phyloP scores from a whole-genome alignment of 2,329 filamentous ascomycete species.

The Lecanicillium sp. region DNA sequence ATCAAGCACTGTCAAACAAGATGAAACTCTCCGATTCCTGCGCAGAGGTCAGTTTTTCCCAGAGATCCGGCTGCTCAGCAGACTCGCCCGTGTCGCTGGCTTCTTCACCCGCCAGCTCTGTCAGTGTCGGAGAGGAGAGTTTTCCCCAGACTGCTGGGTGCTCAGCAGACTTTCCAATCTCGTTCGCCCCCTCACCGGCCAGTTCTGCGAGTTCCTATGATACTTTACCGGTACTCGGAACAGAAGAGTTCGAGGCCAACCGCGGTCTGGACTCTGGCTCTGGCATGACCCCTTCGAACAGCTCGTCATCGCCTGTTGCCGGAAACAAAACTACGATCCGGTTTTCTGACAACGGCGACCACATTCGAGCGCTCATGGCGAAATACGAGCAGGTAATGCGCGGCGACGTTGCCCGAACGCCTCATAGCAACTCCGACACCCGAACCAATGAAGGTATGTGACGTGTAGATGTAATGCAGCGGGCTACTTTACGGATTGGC shows the following conservation, averaged over 20 bases:
- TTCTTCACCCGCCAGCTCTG: too few relatives aligned
- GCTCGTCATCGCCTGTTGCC: not conserved
- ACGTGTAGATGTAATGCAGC: not conserved
- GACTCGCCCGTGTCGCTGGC: too few relatives aligned
- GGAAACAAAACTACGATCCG: not conserved
- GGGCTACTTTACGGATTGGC: not conserved
- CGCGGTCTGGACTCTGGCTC: not conserved
- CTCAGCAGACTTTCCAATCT: not conserved
- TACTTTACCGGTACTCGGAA: not conserved
- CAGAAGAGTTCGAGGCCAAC: not conserved
- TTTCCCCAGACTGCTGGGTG: not conserved
- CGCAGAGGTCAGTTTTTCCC: too few relatives aligned
- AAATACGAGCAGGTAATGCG: conserved; percentile 3
- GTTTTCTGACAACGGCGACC: not conserved
- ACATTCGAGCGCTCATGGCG: conserved; percentile 3
- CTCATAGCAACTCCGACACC: not conserved
- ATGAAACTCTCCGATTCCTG: not conserved
- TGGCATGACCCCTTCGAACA: not conserved
- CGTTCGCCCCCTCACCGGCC: not conserved
- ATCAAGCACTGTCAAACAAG: not conserved
- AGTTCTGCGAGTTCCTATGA: not conserved
- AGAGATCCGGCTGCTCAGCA: too few relatives aligned
- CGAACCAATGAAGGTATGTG: not conserved
- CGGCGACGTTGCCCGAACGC: not conserved
- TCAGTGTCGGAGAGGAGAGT: too few relatives aligned